Evolutionary conservation across 805 yeast species (phyloP), one percentile per base, ranked within the genome.

Genomic region (Pichia gijzeniarum): DNA sequence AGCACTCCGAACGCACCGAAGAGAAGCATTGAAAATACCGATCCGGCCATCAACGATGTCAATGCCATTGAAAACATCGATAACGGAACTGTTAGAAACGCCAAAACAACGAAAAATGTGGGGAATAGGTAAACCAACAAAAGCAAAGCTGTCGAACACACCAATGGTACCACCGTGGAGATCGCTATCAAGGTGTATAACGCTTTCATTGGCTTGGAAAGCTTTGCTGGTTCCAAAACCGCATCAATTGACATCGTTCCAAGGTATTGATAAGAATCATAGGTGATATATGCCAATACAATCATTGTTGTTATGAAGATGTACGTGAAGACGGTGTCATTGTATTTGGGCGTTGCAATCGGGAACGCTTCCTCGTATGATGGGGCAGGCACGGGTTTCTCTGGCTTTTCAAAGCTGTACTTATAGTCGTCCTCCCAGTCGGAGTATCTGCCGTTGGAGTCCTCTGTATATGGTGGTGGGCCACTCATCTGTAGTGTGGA

Each of bases 251-350:
- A 43, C 42, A 20, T 32, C 17, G 22, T 20, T 40, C 12, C 22
- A 48, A 32, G 40, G 50, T 54, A 38, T 3, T 14, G 6, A 31
- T 50, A 47, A 2, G 58, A 50, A 10, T 32, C 18, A 16, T 43
- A 39, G 2, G 52, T 35, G 1, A 58, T n/a, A 8, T 36, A 45
- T 0, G 22, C 40, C 10, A 61, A 54, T 5, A 49, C 40, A 2
- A 48, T 35, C 14, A 61, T 4, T 0, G 59, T 54, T 6, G 49
- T 63, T 1, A 65, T 25, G 18, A 64, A 65, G 7, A 86, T 71
- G 8, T 83, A 50, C 0, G 85, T 73, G 58, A 84, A 83, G 0
- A 82, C 77, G 74, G 81, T 74, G 62, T 88, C 96, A 56, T 88
- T 80, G 65, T 71, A 77, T 48, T 67, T 74, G 1, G 89, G 88